Percentiles rank a stretch among this genome's conserved stretches.
phyloP scores from a whole-genome alignment of 179 eudicot species.

The Silene noctiflora region DNA sequence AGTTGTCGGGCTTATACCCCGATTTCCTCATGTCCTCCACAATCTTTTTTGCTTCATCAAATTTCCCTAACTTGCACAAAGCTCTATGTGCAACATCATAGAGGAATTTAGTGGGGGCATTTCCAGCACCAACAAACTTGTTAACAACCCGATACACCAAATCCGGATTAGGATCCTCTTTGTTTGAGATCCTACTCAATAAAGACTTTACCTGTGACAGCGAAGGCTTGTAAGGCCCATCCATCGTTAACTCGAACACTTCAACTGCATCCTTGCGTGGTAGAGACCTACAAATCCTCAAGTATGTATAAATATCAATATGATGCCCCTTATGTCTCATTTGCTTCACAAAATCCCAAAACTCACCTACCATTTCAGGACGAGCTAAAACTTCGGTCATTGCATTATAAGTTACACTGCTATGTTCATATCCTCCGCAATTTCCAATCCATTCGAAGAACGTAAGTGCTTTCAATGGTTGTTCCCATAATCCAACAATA shows the following conservation, averaged over 20 bases:
- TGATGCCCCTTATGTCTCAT: slow-evolving; percentile 32
- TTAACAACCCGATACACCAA: slow-evolving; percentile 64
- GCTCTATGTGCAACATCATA: slow-evolving; percentile 77
- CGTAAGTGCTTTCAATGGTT: slow-evolving; percentile 52
- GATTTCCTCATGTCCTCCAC: slow-evolving; percentile 51
- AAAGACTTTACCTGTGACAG: slow-evolving; percentile 32
- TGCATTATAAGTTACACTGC: slow-evolving; percentile 61
- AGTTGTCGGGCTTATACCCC: slow-evolving; percentile 16
- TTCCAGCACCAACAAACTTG: slow-evolving; percentile 57
- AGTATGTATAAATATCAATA: slow-evolving; percentile 45
- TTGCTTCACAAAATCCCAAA: slow-evolving; percentile 53
- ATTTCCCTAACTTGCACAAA: slow-evolving; percentile 59
- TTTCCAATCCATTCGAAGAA: slow-evolving; percentile 63
- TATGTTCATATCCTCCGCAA: slow-evolving; percentile 45
- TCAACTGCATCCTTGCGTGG: slow-evolving; percentile 54
- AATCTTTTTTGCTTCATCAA: slow-evolving; percentile 77
- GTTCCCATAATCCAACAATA: slow-evolving; percentile 35
- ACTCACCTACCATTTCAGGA: slow-evolving; percentile 49
- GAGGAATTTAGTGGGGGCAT: slow-evolving; percentile 41
- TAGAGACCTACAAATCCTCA: slow-evolving; percentile 50
- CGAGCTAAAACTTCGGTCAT: slow-evolving; percentile 55
- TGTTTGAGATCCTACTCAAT: slow-evolving; percentile 37
- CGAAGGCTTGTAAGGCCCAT: slow-evolving; percentile 30
- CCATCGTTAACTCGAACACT: neutral
- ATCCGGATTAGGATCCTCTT: slow-evolving; percentile 42